Evolutionary conservation across 2,329 filamentous ascomycete genomes (phyloP).

Genomic region (Ophidiomyces ophidiicola): DNA sequence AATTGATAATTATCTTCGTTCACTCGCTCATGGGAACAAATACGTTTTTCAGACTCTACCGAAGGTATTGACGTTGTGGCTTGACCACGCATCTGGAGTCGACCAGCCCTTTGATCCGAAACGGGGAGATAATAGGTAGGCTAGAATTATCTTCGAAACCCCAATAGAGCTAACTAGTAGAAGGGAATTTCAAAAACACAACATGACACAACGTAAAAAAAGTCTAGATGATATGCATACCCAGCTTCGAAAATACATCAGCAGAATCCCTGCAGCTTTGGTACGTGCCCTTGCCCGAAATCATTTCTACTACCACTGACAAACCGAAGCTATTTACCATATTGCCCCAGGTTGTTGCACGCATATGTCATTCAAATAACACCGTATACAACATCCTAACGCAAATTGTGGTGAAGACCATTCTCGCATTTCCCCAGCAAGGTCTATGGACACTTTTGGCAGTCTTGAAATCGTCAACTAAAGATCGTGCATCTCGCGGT

Average conservation of each 20-base stretch:
- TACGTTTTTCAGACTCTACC: constrained; percentile 93
- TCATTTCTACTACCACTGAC: neutral
- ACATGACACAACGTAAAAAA: constrained; percentile 43
- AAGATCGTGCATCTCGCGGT: constrained; percentile 51
- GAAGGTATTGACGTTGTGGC: constrained; percentile 82
- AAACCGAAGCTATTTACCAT: constrained; percentile 42
- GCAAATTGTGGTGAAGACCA: constrained; percentile 74
- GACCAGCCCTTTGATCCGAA: constrained; percentile 46
- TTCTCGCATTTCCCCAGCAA: constrained; percentile 76
- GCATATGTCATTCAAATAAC: constrained; percentile 74
- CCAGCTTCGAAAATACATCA: constrained; percentile 68
- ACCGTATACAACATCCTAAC: constrained; percentile 66
- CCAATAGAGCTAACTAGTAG: constrained; percentile 10
- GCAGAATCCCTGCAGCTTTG: constrained; percentile 36
- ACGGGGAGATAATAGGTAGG: constrained; percentile 36
- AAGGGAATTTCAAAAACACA: constrained; percentile 38
- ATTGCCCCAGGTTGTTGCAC: constrained; percentile 86
- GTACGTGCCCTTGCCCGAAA: constrained; percentile 20
- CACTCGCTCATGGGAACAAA: constrained; percentile 78
- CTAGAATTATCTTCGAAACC: neutral
- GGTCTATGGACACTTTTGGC: constrained; percentile 84
- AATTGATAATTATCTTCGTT: constrained; percentile 84
- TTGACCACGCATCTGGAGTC: constrained; percentile 72
- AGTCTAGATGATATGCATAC: constrained; percentile 58
- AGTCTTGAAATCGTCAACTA: constrained; percentile 67